These are phyloP conservation scores for Suillus hirtellus DNA, from an alignment of 768 basidiomycete species.

Conservation along the genomic window DNA sequence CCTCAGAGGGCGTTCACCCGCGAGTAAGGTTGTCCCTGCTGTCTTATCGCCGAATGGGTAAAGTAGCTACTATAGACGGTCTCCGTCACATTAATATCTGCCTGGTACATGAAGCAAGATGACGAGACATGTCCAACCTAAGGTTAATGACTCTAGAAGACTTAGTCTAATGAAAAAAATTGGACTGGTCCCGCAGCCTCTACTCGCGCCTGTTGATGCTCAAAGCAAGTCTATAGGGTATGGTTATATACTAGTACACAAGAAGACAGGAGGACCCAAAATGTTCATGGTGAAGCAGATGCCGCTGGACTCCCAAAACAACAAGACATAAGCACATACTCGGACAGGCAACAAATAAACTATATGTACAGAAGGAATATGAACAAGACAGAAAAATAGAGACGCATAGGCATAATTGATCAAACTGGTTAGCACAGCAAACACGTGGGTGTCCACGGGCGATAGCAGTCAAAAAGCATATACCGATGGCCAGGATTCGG, in stretches of 20 bases:
- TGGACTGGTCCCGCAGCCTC: neutral
- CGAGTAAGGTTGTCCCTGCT: slow-evolving; percentile 1
- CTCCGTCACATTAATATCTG: slow-evolving; percentile 2
- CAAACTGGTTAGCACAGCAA: neutral
- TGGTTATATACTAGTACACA: slow-evolving; percentile 4
- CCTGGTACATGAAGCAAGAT: neutral
- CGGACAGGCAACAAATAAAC: neutral
- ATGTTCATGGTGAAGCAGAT: slow-evolving; percentile 13
- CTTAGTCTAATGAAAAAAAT: neutral
- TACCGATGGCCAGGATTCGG: slow-evolving; percentile 12
- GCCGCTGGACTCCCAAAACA: slow-evolving; percentile 5
- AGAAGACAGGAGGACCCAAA: slow-evolving; percentile 6
- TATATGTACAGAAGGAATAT: slow-evolving; percentile 9
- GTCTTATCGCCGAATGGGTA: neutral
- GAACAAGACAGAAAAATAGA: neutral
- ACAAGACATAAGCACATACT: slow-evolving; percentile 7
- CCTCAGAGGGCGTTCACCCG: neutral
- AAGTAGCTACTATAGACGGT: neutral
- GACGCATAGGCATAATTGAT: slow-evolving; percentile 8
- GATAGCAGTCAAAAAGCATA: slow-evolving; percentile 6
- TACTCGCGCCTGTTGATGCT: neutral
- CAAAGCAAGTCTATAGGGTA: slow-evolving; percentile 18
- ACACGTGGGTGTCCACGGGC: slow-evolving; percentile 1
- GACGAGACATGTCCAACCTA: neutral
- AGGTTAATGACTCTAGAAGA: neutral